These are phyloP conservation scores for Pichia gijzeniarum DNA, from an alignment of 805 yeast species.

Conservation along the genomic window DNA sequence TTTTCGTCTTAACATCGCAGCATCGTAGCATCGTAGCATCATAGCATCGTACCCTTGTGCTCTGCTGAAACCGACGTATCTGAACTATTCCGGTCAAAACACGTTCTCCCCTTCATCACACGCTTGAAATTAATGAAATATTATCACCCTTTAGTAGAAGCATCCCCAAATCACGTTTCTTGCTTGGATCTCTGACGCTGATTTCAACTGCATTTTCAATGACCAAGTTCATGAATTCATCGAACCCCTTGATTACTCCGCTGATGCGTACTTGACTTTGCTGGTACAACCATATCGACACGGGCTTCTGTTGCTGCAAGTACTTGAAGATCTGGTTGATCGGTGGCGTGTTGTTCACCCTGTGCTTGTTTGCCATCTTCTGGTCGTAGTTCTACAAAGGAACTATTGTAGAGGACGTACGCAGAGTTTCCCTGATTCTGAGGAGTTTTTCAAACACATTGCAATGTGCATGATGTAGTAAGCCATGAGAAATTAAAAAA, in stretches of 20 bases:
- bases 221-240: slow-evolving; percentile 89
- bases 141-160: slow-evolving; percentile 90
- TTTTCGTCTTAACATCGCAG: too few species aligned
- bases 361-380: slow-evolving; percentile 36
- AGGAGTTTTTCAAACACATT: too few species aligned
- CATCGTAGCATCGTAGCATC: too few species aligned
- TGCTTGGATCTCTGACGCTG: slow-evolving; percentile 35
- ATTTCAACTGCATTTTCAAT: slow-evolving; percentile 62
- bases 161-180: slow-evolving; percentile 54
- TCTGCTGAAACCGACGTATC: too few species aligned
- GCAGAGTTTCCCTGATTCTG: too few species aligned
- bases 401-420: too few species aligned
- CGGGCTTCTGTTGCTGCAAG: slow-evolving; percentile 73
- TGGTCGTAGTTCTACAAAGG: too few species aligned
- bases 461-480: too few species aligned
- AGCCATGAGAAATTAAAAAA: background rate
- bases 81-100: too few species aligned
- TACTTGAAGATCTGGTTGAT: slow-evolving; percentile 84
- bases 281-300: slow-evolving; percentile 85
- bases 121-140: slow-evolving; percentile 61
- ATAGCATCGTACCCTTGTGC: too few species aligned
- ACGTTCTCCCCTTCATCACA: slow-evolving; percentile 9
- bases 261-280: slow-evolving; percentile 71
- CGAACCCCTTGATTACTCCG: slow-evolving; percentile 88
- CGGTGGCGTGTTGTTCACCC: slow-evolving; percentile 71